Evolutionary conservation across 78 protist genomes (phyloP), one percentile per base, ranked within the genome.

Genomic region (Dictyostelium intermedium): DNA sequence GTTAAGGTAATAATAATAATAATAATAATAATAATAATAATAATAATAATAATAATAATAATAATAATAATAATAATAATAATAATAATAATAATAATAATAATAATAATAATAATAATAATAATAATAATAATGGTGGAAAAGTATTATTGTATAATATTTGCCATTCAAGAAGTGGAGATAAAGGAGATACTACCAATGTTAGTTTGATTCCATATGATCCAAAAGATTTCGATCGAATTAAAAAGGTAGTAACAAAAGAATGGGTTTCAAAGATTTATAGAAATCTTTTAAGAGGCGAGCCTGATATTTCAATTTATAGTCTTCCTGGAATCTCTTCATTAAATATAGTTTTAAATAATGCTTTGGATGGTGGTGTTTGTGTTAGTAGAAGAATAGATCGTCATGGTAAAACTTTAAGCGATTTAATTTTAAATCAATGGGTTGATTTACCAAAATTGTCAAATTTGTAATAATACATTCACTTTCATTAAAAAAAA

Each of bases 291-390:
- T 45, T 80, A 43, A 78, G 73, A 43, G 70, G 25, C 27, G 63
- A 77, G 60, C 47, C 43, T 20, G 82, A 89, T 16, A 77, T 77
- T 77, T n/a, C 50, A 41, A 47, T 89, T 10, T 89, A 81, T 66
- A 39, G 23, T 60, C 63, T 89, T 14, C 94, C 94, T 32, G 94
- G 94, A 4, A 89, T 89, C 47, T 63, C 72, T 30, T 53, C 82
- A 50, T 37, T 89, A 34, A 89, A 89, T 60, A 89, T 89, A 16
- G 87, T 89, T 3, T 9, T 89, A 30, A 78, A 41, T 25, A 66
- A 50, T 60, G 94, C 94, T 25, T 80, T 89, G 43, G 94, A 89
- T 50, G 94, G 94, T 80, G 94, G 94, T 80, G 94, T 89, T 39
- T 89, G 94, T 80, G 82, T 89, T 23, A 80, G 87, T 69, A 80